These are phyloP conservation scores for Adansonia digitata DNA, from an alignment of 345 rosid genomes.

Conservation along the genomic window DNA sequence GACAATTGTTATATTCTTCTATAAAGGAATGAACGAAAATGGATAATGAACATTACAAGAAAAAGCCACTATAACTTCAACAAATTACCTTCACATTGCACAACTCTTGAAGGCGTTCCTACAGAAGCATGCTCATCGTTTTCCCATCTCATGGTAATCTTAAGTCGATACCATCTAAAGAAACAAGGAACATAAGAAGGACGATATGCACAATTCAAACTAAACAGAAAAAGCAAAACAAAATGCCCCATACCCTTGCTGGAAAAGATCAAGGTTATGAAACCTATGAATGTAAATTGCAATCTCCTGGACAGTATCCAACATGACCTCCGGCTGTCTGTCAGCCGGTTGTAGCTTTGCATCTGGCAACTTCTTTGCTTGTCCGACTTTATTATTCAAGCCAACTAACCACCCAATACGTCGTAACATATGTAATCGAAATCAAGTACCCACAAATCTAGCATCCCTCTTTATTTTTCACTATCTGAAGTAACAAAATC, in stretches of 20 bases:
- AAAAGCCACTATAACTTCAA: not conserved
- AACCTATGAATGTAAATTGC: slow-evolving; percentile 75
- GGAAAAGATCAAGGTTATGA: slow-evolving; percentile 86
- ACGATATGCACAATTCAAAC: not conserved
- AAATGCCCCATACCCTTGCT: slow-evolving; percentile 64
- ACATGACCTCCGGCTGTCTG: slow-evolving; percentile 55
- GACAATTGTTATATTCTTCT: not conserved
- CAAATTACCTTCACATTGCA: slow-evolving; percentile 88
- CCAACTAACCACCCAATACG: slow-evolving; percentile 53
- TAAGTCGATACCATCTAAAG: slow-evolving; percentile 85
- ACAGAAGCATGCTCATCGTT: slow-evolving; percentile 35
- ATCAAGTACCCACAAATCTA: slow-evolving; percentile 20
- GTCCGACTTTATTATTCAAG: slow-evolving; percentile 29
- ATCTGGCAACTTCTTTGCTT: slow-evolving; percentile 41
- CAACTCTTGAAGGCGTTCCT: slow-evolving; percentile 82
- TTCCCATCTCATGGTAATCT: slow-evolving; percentile 88
- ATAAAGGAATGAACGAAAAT: not conserved
- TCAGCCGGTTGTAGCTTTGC: slow-evolving; percentile 50
- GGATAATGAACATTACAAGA: not conserved
- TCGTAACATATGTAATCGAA: slow-evolving; percentile 41
- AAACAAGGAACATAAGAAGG: not conserved
- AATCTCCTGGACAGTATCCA: slow-evolving; percentile 74
- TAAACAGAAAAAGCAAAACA: not conserved
- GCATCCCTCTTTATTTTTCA: slow-evolving; percentile 29
- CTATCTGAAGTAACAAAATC: not conserved